Evolutionary conservation across 2,329 filamentous ascomycete genomes (phyloP).

Genomic region (Fusarium compactum): DNA sequence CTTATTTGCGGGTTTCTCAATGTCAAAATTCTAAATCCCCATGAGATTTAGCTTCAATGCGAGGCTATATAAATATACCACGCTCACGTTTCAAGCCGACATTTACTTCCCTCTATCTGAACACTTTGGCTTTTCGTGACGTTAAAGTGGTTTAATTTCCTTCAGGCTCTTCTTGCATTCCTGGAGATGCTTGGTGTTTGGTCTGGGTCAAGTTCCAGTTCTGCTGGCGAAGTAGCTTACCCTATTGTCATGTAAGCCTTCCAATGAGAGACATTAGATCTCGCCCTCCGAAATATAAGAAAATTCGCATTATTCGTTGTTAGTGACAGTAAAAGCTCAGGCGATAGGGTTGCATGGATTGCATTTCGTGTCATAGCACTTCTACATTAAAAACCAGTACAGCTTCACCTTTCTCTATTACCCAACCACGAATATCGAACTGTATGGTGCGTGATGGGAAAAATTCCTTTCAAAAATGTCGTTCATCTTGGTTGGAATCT

Average conservation of each 20-base stretch:
- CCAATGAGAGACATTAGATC: neutral
- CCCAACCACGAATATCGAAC: neutral
- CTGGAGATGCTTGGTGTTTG: neutral
- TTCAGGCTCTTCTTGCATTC: neutral
- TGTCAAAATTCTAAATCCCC: neutral
- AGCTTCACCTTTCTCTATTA: neutral
- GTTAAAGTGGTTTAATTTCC: neutral
- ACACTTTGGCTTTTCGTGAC: neutral
- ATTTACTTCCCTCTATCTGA: neutral
- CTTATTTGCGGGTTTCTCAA: neutral
- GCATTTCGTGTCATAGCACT: neutral
- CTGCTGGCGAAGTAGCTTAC: neutral
- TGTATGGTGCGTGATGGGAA: neutral
- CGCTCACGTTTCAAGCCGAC: neutral
- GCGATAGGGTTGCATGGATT: rapidly evolving
- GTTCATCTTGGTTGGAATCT: neutral
- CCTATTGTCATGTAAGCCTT: neutral
- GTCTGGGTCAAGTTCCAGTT: neutral
- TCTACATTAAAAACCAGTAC: neutral
- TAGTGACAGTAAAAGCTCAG: neutral
- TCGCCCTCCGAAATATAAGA: neutral
- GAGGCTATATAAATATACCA: neutral
- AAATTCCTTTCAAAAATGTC: neutral
- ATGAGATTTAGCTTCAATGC: neutral
- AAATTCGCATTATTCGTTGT: neutral